phyloP scores from a whole-genome alignment of 2,329 filamentous ascomycete genomes.

The Colletotrichum lentis region DNA sequence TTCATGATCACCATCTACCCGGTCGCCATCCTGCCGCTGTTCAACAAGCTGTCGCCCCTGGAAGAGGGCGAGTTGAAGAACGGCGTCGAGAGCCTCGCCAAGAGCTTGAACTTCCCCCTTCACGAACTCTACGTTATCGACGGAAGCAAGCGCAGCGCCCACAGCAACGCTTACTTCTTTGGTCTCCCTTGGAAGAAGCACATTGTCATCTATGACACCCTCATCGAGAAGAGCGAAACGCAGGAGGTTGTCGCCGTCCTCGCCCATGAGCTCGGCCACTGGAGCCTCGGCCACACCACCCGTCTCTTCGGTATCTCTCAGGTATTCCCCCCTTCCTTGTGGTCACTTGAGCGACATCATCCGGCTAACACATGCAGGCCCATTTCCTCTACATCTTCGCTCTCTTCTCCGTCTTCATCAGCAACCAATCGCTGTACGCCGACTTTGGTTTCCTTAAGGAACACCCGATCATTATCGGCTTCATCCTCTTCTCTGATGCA shows the following conservation, averaged over 20 bases:
- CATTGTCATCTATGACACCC: slow-evolving; percentile 98
- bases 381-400: slow-evolving; percentile 98
- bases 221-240: slow-evolving; percentile 93
- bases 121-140: slow-evolving; percentile 95
- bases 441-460: slow-evolving; percentile 88
- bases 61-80: slow-evolving; percentile 88
- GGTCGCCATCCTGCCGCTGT: slow-evolving; percentile 89
- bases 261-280: slow-evolving; percentile 95
- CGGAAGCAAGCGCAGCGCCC: slow-evolving; percentile 84
- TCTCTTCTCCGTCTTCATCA: slow-evolving; percentile 96
- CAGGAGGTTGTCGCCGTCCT: slow-evolving; percentile 95
- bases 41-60: slow-evolving; percentile 97
- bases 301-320: slow-evolving; percentile 87
- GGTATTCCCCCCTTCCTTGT: slow-evolving; percentile 53
- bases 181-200: slow-evolving; percentile 99
- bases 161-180: slow-evolving; percentile 95
- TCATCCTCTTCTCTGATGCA: slow-evolving; percentile 97
- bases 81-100: slow-evolving; percentile 83
- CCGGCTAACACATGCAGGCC: slow-evolving; percentile 59
- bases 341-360: neutral
- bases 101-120: slow-evolving; percentile 87
- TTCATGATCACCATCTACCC: slow-evolving; percentile 97
- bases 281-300: slow-evolving; percentile 94
- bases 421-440: slow-evolving; percentile 89
- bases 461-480: slow-evolving; percentile 93